phyloP scores from a whole-genome alignment of 2,329 filamentous ascomycete species.

The Dothideomycetes sp. region DNA sequence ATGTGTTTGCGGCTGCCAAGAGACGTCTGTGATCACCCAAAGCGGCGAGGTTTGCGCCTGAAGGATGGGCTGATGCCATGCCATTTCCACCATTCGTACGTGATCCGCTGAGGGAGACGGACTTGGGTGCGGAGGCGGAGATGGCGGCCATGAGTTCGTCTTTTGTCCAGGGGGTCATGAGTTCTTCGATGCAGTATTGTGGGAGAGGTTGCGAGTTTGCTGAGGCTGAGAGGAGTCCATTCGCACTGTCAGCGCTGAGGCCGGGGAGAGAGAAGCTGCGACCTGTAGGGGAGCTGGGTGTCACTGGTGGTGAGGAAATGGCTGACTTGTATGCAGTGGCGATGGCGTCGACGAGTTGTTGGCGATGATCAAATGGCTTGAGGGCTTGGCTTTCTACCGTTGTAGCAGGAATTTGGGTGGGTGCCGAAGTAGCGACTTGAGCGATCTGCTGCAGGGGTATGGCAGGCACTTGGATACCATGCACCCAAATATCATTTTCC shows the following conservation, averaged over 20 bases:
- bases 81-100: slow-evolving; percentile 28
- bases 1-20: slow-evolving; percentile 17
- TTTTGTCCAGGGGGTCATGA: slow-evolving; percentile 71
- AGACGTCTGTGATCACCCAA: slow-evolving; percentile 19
- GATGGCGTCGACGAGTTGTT: slow-evolving; percentile 64
- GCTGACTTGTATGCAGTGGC: slow-evolving; percentile 59
- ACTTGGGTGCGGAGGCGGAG: slow-evolving; percentile 57
- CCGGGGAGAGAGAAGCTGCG: slow-evolving; percentile 56
- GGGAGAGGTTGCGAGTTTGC: slow-evolving; percentile 44
- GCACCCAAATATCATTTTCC: slow-evolving; percentile 68
- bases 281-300: slow-evolving; percentile 42
- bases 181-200: slow-evolving; percentile 58
- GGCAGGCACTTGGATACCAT: slow-evolving; percentile 62
- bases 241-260: slow-evolving; percentile 34
- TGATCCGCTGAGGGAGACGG: slow-evolving; percentile 68
- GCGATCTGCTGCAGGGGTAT: slow-evolving; percentile 52
- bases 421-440: slow-evolving; percentile 31
- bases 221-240: slow-evolving; percentile 19
- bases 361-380: slow-evolving; percentile 65
- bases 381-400: slow-evolving; percentile 55
- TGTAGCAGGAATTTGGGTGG: slow-evolving; percentile 37
- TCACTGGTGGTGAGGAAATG: slow-evolving; percentile 55
- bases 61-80: slow-evolving; percentile 33
- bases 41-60: slow-evolving; percentile 9
- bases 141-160: slow-evolving; percentile 62